Evolutionary conservation across 2,329 filamentous ascomycete species (phyloP).

Genomic region (Hymenoscyphus fructigenus): DNA sequence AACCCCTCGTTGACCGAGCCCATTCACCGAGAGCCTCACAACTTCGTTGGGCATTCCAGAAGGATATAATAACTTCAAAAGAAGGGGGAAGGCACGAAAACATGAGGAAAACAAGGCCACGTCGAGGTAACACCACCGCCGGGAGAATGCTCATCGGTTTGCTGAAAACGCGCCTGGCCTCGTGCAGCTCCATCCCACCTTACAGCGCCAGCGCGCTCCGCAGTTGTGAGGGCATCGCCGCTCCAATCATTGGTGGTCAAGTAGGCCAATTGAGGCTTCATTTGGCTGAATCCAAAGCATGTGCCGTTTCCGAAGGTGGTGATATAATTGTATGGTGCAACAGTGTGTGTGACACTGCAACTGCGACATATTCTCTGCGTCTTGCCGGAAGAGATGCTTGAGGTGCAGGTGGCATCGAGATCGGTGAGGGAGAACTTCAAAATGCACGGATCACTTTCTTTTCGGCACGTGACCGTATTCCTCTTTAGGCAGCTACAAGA

Average conservation of each 20-base stretch:
- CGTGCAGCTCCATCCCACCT: background rate
- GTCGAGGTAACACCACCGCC: background rate
- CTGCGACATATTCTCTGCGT: background rate
- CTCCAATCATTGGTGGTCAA: background rate
- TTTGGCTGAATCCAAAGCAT: too few species aligned
- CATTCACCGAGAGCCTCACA: background rate
- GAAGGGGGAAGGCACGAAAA: background rate
- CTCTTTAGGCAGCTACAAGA: background rate
- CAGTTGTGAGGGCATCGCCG: background rate
- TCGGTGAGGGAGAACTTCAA: background rate
- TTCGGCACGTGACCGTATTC: background rate
- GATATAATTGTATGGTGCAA: background rate
- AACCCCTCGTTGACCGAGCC: background rate
- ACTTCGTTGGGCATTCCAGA: constrained; percentile 1
- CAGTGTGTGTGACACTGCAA: background rate
- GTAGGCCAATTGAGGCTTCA: background rate
- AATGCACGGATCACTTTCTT: background rate
- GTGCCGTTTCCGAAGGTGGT: too few species aligned
- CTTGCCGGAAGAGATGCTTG: background rate
- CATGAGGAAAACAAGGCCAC: constrained; percentile 1
- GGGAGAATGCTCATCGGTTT: background rate
- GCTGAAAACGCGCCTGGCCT: background rate
- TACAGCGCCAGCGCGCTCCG: background rate
- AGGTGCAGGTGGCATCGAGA: background rate
- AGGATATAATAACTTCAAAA: background rate